Evolutionary conservation across 768 basidiomycete genomes (phyloP), one percentile per base, ranked within the genome.

Genomic region (Pholiota molesta): DNA sequence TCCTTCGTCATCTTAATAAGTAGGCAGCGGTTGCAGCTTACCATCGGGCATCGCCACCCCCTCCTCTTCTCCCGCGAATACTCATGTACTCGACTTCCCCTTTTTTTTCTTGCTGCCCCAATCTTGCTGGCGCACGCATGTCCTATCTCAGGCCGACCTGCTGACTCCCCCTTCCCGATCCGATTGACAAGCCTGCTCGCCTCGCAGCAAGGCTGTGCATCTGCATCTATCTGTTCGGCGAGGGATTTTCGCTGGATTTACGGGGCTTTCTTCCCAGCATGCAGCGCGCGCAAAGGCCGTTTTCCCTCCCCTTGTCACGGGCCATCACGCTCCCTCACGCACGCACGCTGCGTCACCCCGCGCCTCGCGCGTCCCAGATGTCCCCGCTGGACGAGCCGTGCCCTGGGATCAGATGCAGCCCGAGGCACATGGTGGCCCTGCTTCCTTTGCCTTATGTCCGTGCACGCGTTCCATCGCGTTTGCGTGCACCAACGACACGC

Each of bases 231-330:
- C 35, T 10, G 52, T 59, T 55, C 60, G 62, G 58, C 63, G 68
- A 69, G 68, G 55, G 68, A 66, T 63, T 69, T 66, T 66, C 16
- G 68, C 68, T 64, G 52, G 52, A 52, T 59, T 54, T 42, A 35
- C 39, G 16, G 7, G n/a, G 26, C 26, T 49, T 37, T 55, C 35
- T 52, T 58, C 57, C 39, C 47, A 39, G 44, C 45, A 37, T 14
- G 21, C 37, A 35, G n/a, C 13, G 19, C 7, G 8, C 19, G 10
- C 10, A 17, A 31, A 14, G 8, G 28, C 51, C 49, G n/a, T 52
- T 33, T n/a, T 26, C 19, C 42, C 17, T 31, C 59, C 17, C 35
- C 4, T 35, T 35, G 35, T 35, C 35, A 35, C 35, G n/a, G 10
- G 35, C 9, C 35, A 35, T 35, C 35, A 35, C 35, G 13, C 35